Evolutionary conservation across 768 basidiomycete genomes (phyloP), one percentile per base, ranked within the genome.

Genomic region (Nidula microcarpa): DNA sequence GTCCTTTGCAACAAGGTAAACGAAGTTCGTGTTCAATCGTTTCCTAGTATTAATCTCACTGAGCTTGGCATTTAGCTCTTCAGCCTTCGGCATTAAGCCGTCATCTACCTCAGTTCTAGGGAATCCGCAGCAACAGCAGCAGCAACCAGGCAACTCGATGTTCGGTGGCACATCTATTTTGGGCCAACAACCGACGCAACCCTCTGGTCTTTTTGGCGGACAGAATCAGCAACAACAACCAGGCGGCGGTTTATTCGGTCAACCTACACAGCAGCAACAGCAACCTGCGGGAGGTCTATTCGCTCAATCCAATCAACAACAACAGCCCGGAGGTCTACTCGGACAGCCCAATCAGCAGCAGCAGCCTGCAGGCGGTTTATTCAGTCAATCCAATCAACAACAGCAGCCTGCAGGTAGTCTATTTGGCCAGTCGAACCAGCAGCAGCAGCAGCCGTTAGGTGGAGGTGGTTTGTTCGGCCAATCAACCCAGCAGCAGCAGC

Each of bases 81-180:
- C 76, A 16, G 70, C 73, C 30, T 78, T 79, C 63, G 70, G 76
- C 23, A 59, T 73, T 43, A 73, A 74, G 55, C 66, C 74, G 34
- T 2, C 23, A 23, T 23, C 23, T 23, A 23, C 23, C 23, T 23
- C 23, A 23, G 23, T 23, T 23, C 23, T 23, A 23, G 23, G 23
- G 23, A 23, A 23, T 4, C 23, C 23, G 2, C 23, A 23, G 23
- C 23, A 23, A 23, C 23, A 23, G 23, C 23, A 23, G 4, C 23
- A 23, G 23, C 23, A 23, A 23, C 23, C 23, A 23, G 23, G 23
- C 23, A 23, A 23, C 4, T 23, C 23, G 4, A 23, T 23, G 1
- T 23, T 23, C 23, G 23, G 23, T 23, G 23, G 23, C 23, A 23
- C 23, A 23, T 23, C 23, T 23, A 23, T 23, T 23, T 23, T 23